Conservation (phyloP, 2,329 filamentous ascomycete species). For the Venturia effusa region DNA sequence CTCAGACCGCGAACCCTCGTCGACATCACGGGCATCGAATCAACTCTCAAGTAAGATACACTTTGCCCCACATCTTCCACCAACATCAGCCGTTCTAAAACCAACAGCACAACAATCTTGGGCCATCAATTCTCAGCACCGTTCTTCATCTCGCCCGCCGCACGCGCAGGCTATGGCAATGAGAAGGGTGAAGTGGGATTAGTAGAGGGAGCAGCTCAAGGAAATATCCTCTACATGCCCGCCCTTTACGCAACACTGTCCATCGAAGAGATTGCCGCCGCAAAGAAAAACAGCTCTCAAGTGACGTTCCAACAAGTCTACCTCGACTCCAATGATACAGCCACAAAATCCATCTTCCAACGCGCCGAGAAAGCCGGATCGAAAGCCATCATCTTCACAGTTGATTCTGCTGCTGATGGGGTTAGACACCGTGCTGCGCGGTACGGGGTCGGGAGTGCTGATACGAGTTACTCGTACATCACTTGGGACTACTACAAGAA, state of each 20-base stretch:
- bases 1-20: slow-evolving; percentile 39
- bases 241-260: slow-evolving; percentile 89
- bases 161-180: slow-evolving; percentile 80
- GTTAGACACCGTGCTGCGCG: slow-evolving; percentile 81
- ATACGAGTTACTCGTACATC: slow-evolving; percentile 14
- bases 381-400: slow-evolving; percentile 78
- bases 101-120: slow-evolving; percentile 56
- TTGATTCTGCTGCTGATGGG: slow-evolving; percentile 83
- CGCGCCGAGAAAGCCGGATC: slow-evolving; percentile 58
- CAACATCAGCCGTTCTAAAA: neutral
- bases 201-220: slow-evolving; percentile 62
- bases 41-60: slow-evolving; percentile 23
- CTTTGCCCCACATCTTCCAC: neutral
- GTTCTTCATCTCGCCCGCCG: slow-evolving; percentile 75
- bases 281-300: slow-evolving; percentile 53
- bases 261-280: slow-evolving; percentile 76
- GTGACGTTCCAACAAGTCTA: slow-evolving; percentile 94
- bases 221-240: slow-evolving; percentile 73
- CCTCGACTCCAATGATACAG: slow-evolving; percentile 71
- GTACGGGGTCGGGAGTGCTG: slow-evolving; percentile 59
- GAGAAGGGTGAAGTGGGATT: slow-evolving; percentile 79
- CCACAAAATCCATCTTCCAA: slow-evolving; percentile 68
- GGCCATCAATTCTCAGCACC: slow-evolving; percentile 61
- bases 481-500: slow-evolving; percentile 25
- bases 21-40: slow-evolving; percentile 29